Base-by-base conservation (phyloP, 129 eudicot species). In the Chrysanthemum makinoi region DNA sequence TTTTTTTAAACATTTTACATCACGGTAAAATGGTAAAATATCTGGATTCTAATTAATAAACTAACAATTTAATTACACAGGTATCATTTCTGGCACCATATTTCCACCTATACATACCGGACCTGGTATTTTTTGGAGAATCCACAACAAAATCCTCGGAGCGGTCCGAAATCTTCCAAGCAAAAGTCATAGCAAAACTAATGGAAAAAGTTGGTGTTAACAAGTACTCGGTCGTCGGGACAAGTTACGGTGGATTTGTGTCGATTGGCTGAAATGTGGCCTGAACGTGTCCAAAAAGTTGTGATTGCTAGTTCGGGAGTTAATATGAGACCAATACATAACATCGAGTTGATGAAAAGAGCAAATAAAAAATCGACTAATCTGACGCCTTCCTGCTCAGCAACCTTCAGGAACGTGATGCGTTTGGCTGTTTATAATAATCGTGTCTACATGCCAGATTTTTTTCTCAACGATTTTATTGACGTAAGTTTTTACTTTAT, bases 301-400 rank as follows among this genome's bases (percentile, higher is more conserved):
- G 95, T 90, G 86, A 83, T 90, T 11, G 91, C 97, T 4, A 90
- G 91, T 65, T 90, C 97, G 0, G 97, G 80, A 0, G 87, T 87
- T 47, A 87, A 90, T 43, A 55, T 86, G 76, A 72, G 76, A 63
- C 79, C 72, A 72, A 69, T 65, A 14, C 91, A 90, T 66, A 83
- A 83, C 15, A 18, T 6, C 20, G 88, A 74, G 65, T 24, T 90
- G 61, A 13, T 90, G 60, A 87, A 83, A 77, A 81, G 95, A 65
- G 95, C 84, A 1, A 69, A 75, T 1, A 77, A 74, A 83, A 67
- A 62, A 73, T 87, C 17, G 97, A 90, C 53, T 91, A 87, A 24
- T n/a, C 30, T 90, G 61, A 46, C n/a, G n/a, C n/a, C n/a, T n/a
- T n/a, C n/a, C n/a, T 90, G 84, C 52, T 90, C 89, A 85, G 81